A percentile compares a stretch with the other conserved stretches of the same genome.
These are phyloP conservation scores for Colletotrichum abscissum DNA, from an alignment of 2,329 filamentous ascomycete species.

Conservation along the genomic window DNA sequence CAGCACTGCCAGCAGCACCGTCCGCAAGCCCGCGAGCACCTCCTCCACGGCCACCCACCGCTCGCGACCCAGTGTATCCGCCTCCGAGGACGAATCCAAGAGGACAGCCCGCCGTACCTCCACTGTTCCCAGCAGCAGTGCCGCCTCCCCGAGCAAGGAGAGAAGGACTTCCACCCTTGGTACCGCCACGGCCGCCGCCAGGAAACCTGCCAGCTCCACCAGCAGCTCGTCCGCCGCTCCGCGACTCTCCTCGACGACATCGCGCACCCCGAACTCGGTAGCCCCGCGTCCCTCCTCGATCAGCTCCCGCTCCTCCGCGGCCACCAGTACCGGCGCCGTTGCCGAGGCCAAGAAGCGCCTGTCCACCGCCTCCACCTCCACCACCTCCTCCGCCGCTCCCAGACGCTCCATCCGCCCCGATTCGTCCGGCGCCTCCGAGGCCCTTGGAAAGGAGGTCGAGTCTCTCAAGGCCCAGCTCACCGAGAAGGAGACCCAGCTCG, in stretches of 20 bases:
- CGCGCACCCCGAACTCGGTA: conserved; percentile 36
- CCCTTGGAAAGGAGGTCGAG: conserved; percentile 66
- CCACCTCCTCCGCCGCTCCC: conserved; percentile 49
- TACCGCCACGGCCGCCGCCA: conserved; percentile 45
- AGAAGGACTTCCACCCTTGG: conserved; percentile 48
- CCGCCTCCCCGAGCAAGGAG: conserved; percentile 41
- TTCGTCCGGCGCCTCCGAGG: conserved; percentile 52
- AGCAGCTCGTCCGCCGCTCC: conserved; percentile 31
- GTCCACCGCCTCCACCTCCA: conserved; percentile 58
- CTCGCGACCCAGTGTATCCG: conserved; percentile 59
- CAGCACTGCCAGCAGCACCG: conserved; percentile 43
- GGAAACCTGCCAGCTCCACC: conserved; percentile 41
- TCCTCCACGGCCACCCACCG: conserved; percentile 55
- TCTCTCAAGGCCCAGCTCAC: conserved; percentile 69
- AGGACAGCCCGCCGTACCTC: conserved; percentile 58
- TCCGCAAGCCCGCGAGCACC: conserved; percentile 46
- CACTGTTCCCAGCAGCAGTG: conserved; percentile 52
- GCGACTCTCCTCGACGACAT: conserved; percentile 30
- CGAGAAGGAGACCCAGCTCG: conserved; percentile 68
- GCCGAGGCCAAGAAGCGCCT: conserved; percentile 68
- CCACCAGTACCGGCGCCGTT: conserved; percentile 51
- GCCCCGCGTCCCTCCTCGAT: conserved; percentile 40
- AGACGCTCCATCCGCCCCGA: conserved; percentile 53
- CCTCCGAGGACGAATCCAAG: conserved; percentile 62
- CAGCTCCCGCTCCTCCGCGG: conserved; percentile 42